Base-by-base conservation (phyloP, 2,329 filamentous ascomycete genomes). In the Cladosporium sp. region DNA sequence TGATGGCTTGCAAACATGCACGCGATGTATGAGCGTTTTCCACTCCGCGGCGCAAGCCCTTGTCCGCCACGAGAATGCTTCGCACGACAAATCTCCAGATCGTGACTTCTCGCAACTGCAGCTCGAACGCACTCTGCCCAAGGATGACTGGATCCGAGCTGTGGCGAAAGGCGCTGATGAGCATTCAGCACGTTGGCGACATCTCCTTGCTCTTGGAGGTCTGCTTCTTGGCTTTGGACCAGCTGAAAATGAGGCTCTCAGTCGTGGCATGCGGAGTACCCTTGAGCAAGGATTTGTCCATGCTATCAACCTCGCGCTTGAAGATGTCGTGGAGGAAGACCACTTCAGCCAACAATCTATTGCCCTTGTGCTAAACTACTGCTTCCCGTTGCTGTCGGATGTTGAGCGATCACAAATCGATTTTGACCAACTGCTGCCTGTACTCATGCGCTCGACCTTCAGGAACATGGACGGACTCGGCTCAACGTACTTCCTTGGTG, bases 191-290 rank as follows among this genome's bases (percentile, higher is more conserved):
- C 83, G 92, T 74, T 97, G 92, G 92, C 89, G 92, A 77, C 93
- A 97, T 77, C 79, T 93, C 34, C 82, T 97, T n/a, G 85, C 93
- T 5, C 85, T 97, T 10, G 88, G 89, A 0, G 93, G 92, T 3
- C 81, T 96, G 26, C 79, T 97, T 66, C 85, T 94, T 74, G 92
- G 92, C 10, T 89, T 93, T 74, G 90, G 91, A 70, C 82, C 85
- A 18, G 83, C 86, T 67, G 85, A 88, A 49, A 80, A 87, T 55
- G 84, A 85, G 66, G 86, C 87, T n/a, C 78, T 93, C n/a, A 86
- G 89, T 5, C 79, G 82, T 36, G 78, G 83, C 60, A 83, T 94
- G 76, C 84, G 89, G 55, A 85, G 81, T 38, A 92, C 87, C 51
- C 81, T 96, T 0, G 90, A 94, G 74, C 82, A 84, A 21, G 91